phyloP scores from a whole-genome alignment of 768 basidiomycete genomes.

The Tulasnella sp. region DNA sequence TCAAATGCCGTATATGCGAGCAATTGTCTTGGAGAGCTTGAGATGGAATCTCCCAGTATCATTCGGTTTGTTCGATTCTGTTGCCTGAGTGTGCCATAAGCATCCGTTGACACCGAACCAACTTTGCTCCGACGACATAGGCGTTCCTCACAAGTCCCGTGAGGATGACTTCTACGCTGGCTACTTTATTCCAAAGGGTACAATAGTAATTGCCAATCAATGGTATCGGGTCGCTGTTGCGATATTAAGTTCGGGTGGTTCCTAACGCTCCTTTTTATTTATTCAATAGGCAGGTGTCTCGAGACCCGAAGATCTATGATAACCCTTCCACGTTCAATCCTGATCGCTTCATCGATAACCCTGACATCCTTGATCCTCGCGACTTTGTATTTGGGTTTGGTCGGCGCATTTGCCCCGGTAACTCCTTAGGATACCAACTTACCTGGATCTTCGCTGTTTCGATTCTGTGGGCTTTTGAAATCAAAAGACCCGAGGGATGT shows the following conservation, averaged over 20 bases:
- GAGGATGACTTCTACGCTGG: not conserved
- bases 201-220: not conserved
- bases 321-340: not conserved
- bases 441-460: slow-evolving; percentile 8
- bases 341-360: not conserved
- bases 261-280: not conserved
- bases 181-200: slow-evolving; percentile 1
- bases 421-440: not conserved
- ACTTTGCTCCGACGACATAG: not conserved
- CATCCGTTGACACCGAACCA: not conserved
- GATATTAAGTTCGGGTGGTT: not conserved
- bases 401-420: slow-evolving; percentile 21
- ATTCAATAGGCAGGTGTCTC: not conserved
- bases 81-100: not conserved
- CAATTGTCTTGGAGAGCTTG: not conserved
- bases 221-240: not conserved
- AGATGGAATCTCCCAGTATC: not conserved
- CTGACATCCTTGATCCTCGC: not conserved
- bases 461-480: not conserved
- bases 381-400: slow-evolving; percentile 15
- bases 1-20: not conserved
- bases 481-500: not conserved
- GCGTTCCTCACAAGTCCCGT: not conserved
- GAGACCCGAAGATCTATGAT: not conserved
- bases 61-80: not conserved